These are phyloP conservation scores for Pseudogymnoascus sp. DNA, from an alignment of 2,329 filamentous ascomycete species.

Conservation along the genomic window DNA sequence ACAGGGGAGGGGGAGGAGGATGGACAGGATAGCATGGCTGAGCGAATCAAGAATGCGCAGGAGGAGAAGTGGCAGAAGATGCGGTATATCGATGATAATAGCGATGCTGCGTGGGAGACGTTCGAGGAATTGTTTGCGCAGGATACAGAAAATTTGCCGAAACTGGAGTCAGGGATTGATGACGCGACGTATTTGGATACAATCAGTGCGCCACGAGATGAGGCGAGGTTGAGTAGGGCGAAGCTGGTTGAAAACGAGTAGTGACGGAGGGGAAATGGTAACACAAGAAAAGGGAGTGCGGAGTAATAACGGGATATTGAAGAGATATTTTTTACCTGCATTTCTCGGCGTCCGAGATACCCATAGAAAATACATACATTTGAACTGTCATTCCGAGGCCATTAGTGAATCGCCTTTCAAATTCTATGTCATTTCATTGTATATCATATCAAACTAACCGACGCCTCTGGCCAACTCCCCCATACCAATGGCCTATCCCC, in stretches of 20 bases:
- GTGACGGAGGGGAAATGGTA: background rate
- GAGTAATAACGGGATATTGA: background rate
- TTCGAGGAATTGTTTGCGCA: conserved; percentile 61
- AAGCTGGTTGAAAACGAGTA: conserved; percentile 5
- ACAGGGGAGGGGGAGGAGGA: conserved; percentile 57
- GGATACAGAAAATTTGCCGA: conserved; percentile 15
- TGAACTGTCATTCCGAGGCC: background rate
- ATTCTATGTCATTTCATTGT: background rate
- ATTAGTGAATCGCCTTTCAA: background rate
- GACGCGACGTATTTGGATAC: conserved; percentile 53
- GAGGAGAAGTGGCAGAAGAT: conserved; percentile 74
- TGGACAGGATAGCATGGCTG: conserved; percentile 62
- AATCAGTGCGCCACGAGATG: conserved; percentile 44
- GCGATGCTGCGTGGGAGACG: conserved; percentile 63
- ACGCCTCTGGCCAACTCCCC: conserved; percentile 80
- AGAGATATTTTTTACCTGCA: background rate
- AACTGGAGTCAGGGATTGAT: conserved; percentile 44
- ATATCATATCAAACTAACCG: conserved; percentile 38
- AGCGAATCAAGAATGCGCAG: conserved; percentile 69
- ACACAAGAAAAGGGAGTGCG: background rate
- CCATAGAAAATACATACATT: conserved; percentile 5
- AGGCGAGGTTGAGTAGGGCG: conserved; percentile 21
- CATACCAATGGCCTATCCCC: conserved; percentile 73
- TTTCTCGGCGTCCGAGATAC: conserved; percentile 8
- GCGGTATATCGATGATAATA: conserved; percentile 74